A percentile compares a stretch with the other conserved stretches of the same genome.
Evolutionary conservation across 1,284 basidiomycete genomes (phyloP).

Genomic region (Neonothopanus nambi): DNA sequence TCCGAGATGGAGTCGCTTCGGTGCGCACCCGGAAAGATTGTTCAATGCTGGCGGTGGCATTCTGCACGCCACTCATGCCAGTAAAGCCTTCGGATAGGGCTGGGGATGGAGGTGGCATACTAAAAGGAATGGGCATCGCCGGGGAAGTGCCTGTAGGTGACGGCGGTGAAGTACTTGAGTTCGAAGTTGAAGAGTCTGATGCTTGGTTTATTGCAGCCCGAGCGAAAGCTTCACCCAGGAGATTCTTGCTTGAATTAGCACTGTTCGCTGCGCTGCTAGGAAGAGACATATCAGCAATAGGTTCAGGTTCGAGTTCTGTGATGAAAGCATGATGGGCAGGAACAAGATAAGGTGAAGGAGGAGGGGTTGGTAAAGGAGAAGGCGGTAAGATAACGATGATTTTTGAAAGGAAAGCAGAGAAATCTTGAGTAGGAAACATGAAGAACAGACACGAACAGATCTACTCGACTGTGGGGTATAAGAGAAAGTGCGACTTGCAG

Average conservation of each 20-base stretch:
- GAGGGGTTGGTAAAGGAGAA: slow-evolving; percentile 1
- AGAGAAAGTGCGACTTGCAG: neutral
- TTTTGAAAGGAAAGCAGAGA: slow-evolving; percentile 3
- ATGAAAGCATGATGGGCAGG: neutral
- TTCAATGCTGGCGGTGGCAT: too few species aligned
- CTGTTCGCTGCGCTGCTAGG: slow-evolving; percentile 1
- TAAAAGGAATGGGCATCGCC: neutral
- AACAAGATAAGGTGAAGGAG: slow-evolving; percentile 1
- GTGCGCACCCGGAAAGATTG: neutral
- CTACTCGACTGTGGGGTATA: neutral
- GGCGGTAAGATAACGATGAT: slow-evolving; percentile 3
- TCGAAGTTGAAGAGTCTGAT: neutral
- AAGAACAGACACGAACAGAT: neutral
- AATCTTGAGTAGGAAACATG: slow-evolving; percentile 6
- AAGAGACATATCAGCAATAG: neutral
- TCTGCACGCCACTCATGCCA: too few species aligned
- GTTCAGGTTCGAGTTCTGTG: neutral
- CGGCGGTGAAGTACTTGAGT: neutral
- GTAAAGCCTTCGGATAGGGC: too few species aligned
- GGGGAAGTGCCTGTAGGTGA: neutral
- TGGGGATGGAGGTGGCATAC: neutral
- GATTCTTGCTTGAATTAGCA: neutral
- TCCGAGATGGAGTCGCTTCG: neutral
- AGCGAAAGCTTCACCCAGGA: slow-evolving; percentile 1
- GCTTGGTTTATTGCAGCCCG: neutral